Base-by-base conservation (phyloP, 768 basidiomycete species). In the Phanerochaete carnosa region DNA sequence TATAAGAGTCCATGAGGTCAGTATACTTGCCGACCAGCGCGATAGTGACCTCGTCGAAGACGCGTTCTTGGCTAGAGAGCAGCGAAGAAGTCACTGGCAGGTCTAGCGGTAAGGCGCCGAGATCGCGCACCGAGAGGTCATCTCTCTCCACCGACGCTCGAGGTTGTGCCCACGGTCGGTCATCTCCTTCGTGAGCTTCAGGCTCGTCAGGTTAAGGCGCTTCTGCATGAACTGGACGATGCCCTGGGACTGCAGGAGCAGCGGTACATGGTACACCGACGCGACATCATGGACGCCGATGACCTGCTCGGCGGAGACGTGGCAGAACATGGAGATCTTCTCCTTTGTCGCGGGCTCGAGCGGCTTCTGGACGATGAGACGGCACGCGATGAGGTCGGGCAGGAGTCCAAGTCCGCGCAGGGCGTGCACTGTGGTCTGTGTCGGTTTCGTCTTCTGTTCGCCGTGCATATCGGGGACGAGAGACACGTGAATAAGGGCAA, bases 261-360 rank as follows among this genome's bases (percentile, higher is more conserved):
- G 82, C 3, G 96, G 96, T 47, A 98, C 96, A 69, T 98, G 96
- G 73, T 99, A 99, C 33, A 98, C 94, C 39, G 95, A 97, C 9
- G 90, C 87, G 51, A 98, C 93, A 70, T 98, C 94, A 72, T 98
- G 96, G 7, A 98, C 91, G 57, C 95, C 96, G 54, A 99, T 81
- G 43, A 98, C 96, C 68, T 93, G 91, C 67, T 92, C 88, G 2
- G 88, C 79, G 2, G 86, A 78, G 66, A 99, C 96, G 69, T 99
- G 96, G 75, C 96, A 98, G 82, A 98, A 98, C 95, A 98, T 98
- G 62, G 94, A 94, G 45, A 99, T 96, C 74, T 99, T 99, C 69
- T 88, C 83, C 75, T 95, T 96, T 35, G 95, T 96, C 0, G 90
- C 82, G 16, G 84, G 80, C 57, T 89, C 84, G n/a, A 99, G 80